phyloP scores from a whole-genome alignment of 352 stramenopile genomes.

The Globisporangium nunn region DNA sequence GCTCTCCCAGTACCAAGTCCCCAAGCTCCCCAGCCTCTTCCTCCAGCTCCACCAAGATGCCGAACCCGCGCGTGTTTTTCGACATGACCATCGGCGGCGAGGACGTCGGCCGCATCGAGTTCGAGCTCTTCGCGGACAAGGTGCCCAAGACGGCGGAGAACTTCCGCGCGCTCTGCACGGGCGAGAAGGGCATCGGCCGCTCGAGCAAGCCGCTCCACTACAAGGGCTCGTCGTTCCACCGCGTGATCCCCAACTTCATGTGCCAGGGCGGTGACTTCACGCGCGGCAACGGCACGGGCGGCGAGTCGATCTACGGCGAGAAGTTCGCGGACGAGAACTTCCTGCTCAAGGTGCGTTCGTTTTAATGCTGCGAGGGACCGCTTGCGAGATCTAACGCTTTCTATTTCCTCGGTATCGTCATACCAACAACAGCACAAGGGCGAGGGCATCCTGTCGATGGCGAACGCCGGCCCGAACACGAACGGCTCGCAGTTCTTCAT shows the following conservation, averaged over 20 bases:
- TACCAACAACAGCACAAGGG: constrained; percentile 70
- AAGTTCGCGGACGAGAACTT: constrained; percentile 98
- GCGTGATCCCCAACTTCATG: constrained; percentile 93
- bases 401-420: constrained; percentile 1
- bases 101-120: constrained; percentile 86
- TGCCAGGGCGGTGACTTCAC: constrained; percentile 95
- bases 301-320: constrained; percentile 93
- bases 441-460: constrained; percentile 92
- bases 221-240: constrained; percentile 89
- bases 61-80: constrained; percentile 95
- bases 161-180: constrained; percentile 50
- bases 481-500: constrained; percentile 99
- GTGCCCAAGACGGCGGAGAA: constrained; percentile 62
- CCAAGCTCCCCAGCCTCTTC: neutral
- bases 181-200: constrained; percentile 49
- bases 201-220: constrained; percentile 79
- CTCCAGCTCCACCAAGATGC: constrained; percentile 34
- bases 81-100: constrained; percentile 95
- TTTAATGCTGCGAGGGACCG: neutral
- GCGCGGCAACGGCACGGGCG: constrained; percentile 88
- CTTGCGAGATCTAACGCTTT: neutral
- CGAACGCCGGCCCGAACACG: constrained; percentile 94
- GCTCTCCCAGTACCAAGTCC: constrained; percentile 24
- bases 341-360: constrained; percentile 42
- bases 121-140: constrained; percentile 85